A percentile compares a stretch with the other conserved stretches of the same genome.
These are phyloP conservation scores for Penicillium nucicola DNA, from an alignment of 495 filamentous ascomycete genomes.

Conservation along the genomic window DNA sequence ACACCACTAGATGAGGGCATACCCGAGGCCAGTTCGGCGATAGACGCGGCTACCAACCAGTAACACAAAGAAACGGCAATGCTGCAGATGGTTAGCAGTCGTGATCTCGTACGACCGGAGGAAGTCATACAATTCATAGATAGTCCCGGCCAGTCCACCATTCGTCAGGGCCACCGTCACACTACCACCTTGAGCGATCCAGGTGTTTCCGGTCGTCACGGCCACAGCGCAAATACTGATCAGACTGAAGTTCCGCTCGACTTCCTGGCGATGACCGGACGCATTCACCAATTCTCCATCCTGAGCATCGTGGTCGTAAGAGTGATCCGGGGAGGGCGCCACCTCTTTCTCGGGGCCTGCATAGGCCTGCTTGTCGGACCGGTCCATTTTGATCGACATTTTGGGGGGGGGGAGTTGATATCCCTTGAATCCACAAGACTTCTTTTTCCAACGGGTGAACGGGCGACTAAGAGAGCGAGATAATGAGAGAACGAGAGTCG, in stretches of 20 bases:
- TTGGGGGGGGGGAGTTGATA: background rate
- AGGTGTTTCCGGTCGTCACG: conserved; percentile 56
- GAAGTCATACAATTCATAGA: conserved; percentile 50
- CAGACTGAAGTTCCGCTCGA: conserved; percentile 59
- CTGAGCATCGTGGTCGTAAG: conserved; percentile 5
- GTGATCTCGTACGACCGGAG: background rate
- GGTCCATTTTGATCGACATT: conserved; percentile 14
- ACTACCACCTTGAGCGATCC: conserved; percentile 57
- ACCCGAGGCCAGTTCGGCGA: conserved; percentile 73
- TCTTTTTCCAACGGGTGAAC: background rate
- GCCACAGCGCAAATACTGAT: conserved; percentile 55
- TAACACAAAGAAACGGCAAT: conserved; percentile 50
- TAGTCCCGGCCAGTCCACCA: conserved; percentile 47
- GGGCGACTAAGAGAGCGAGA: too few species aligned
- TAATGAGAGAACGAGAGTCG: background rate
- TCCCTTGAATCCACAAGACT: background rate
- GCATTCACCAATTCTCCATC: conserved; percentile 45
- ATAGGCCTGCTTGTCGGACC: background rate
- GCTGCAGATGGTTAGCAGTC: conserved; percentile 21
- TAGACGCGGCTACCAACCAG: conserved; percentile 52
- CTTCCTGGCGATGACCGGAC: conserved; percentile 55
- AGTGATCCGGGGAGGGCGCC: conserved; percentile 16
- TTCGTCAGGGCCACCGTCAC: conserved; percentile 41
- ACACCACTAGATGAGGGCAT: conserved; percentile 79
- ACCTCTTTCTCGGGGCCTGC: conserved; percentile 15